Evolutionary conservation across 768 basidiomycete genomes (phyloP), one percentile per base, ranked within the genome.

Genomic region (Hirschioporus abietinus): DNA sequence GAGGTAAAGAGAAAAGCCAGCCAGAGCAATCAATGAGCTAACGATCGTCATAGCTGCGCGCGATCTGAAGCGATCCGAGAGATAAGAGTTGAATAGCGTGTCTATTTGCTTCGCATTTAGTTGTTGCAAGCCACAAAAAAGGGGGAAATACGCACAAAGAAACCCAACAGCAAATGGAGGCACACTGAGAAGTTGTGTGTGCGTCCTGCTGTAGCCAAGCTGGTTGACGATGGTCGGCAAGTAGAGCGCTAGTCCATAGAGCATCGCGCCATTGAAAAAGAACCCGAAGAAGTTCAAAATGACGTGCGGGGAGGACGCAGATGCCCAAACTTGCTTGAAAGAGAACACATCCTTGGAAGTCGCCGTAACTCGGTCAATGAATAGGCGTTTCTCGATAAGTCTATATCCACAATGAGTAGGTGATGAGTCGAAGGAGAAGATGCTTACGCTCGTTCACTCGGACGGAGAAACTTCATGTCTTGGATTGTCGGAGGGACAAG

Each of bases 401-500:
- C 42, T 52, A 52, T 5, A 52, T 5, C 42, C 4, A 2, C 12
- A 5, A 10, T 5, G 42, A 52, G 20, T 52, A 52, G 3, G 20
- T 52, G 30, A 30, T 52, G 15, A 52, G 20, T 1, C 3, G 42
- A 8, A 17, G 18, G 23, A 17, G 20, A 61, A 1, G 42, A 52
- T 42, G 86, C 76, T 67, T 85, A 84, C 23, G 75, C 73, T 62
- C 81, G 85, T 72, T 89, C 87, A 30, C 82, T 70, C 20, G 74
- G 68, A 1, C 74, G 81, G 25, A 91, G 76, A 78, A 89, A 88
- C 58, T 76, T 76, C 2, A 85, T 81, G 17, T 76, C 74, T 6
- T 69, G 71, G 3, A 85, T 82, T 0, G 81, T 78, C 58, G 73
- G 70, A 9, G 87, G 83, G 59, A 87, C 76, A 57, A 88, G 65